phyloP scores from a whole-genome alignment of 768 basidiomycete species.

The Arthromyces matolae region DNA sequence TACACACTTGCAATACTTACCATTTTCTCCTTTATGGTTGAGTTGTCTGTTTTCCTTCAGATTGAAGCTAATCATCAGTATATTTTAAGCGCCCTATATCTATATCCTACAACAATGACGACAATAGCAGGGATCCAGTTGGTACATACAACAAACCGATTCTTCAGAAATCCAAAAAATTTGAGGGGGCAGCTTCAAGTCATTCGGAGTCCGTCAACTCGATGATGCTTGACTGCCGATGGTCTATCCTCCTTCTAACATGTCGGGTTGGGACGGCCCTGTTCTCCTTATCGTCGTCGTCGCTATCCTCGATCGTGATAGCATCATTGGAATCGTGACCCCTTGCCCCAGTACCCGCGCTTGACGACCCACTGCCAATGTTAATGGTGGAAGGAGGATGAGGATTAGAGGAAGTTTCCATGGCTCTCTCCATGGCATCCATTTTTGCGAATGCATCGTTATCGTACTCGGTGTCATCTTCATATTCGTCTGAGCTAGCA shows the following conservation, averaged over 20 bases:
- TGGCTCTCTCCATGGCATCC: slow-evolving; percentile 24
- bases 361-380: slow-evolving; percentile 1
- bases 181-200: slow-evolving; percentile 4
- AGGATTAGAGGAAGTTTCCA: not conserved
- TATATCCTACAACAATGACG: slow-evolving; percentile 3
- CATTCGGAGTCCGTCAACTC: slow-evolving; percentile 54
- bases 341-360: not conserved
- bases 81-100: slow-evolving; percentile 11
- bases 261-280: slow-evolving; percentile 47
- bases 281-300: slow-evolving; percentile 64
- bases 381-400: slow-evolving; percentile 6
- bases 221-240: slow-evolving; percentile 35
- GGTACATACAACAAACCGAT: not conserved
- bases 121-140: not conserved
- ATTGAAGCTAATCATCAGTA: slow-evolving; percentile 9
- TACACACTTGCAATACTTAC: slow-evolving; percentile 2
- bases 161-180: not conserved
- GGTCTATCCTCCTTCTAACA: slow-evolving; percentile 39
- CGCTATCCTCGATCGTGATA: slow-evolving; percentile 42
- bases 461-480: slow-evolving; percentile 22
- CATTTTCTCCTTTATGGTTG: slow-evolving; percentile 14
- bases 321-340: slow-evolving; percentile 21
- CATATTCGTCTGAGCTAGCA: slow-evolving; percentile 17
- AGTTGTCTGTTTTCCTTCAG: slow-evolving; percentile 5
- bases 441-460: slow-evolving; percentile 27